Conservation (phyloP, 1,284 basidiomycete genomes). For the Pascua guehoae region DNA sequence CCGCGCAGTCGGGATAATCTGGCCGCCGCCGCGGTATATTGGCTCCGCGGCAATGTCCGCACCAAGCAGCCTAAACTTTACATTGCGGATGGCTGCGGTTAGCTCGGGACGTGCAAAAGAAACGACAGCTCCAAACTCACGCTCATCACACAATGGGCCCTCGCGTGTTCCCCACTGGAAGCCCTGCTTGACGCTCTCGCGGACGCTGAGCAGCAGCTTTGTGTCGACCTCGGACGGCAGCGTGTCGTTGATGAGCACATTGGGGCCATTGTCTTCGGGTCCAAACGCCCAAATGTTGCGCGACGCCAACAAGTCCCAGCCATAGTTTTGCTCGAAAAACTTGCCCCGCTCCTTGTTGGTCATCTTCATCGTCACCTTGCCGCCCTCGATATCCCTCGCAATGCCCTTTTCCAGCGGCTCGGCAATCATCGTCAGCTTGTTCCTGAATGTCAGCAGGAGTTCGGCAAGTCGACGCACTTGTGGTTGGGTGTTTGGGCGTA, state of each 20-base stretch:
- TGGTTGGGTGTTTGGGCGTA: conserved; percentile 99
- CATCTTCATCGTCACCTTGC: conserved; percentile 88
- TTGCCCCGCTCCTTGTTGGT: conserved; percentile 85
- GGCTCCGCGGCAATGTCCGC: conserved; percentile 88
- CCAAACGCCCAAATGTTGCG: conserved; percentile 99
- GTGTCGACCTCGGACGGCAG: conserved; percentile 94
- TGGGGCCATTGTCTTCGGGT: conserved; percentile 89
- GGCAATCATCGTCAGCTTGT: conserved; percentile 95
- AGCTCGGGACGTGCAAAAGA: not conserved
- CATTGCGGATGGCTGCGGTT: conserved; percentile 83
- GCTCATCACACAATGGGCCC: conserved; percentile 96
- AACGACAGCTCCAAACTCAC: conserved; percentile 59
- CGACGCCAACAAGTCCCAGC: conserved; percentile 96
- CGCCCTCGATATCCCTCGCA: conserved; percentile 88
- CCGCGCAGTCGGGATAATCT: conserved; percentile 91
- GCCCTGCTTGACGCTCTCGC: conserved; percentile 94
- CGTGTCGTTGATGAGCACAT: conserved; percentile 92
- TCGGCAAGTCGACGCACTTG: conserved; percentile 55
- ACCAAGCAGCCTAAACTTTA: conserved; percentile 94
- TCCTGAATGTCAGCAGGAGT: conserved; percentile 57
- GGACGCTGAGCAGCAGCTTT: conserved; percentile 80
- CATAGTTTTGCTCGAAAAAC: conserved; percentile 93
- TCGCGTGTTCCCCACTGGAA: conserved; percentile 99
- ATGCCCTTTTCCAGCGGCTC: conserved; percentile 91
- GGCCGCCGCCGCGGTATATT: conserved; percentile 95